A percentile compares a stretch with the other conserved stretches of the same genome.
phyloP scores from a whole-genome alignment of 257 asterid species.

The Solanum etuberosum region DNA sequence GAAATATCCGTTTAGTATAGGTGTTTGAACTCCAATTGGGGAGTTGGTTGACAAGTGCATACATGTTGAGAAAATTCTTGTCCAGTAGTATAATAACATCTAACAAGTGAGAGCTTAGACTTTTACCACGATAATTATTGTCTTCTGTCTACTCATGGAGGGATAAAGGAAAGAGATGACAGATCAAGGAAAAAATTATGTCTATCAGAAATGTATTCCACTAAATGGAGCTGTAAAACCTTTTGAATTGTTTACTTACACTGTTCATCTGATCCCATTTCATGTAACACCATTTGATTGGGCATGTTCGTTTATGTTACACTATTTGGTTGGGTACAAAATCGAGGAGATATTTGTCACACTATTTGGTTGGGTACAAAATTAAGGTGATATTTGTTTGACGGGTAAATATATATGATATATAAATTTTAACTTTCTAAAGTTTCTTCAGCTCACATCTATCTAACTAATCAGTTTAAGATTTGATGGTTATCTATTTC shows the following conservation, averaged over 20 bases:
- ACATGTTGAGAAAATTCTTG: neutral
- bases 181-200: neutral
- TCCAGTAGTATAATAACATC: neutral
- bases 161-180: neutral
- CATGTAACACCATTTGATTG: neutral
- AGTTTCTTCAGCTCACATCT: neutral
- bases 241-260: neutral
- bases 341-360: neutral
- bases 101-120: neutral
- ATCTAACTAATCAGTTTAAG: neutral
- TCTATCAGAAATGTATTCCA: neutral
- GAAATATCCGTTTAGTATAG: neutral
- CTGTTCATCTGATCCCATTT: neutral
- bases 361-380: neutral
- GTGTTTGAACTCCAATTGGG: neutral
- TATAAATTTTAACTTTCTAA: neutral
- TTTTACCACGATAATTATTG: neutral
- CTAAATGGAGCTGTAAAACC: neutral
- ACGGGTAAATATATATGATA: neutral
- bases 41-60: neutral
- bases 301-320: neutral
- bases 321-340: neutral
- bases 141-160: neutral
- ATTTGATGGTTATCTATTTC: neutral
- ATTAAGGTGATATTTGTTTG: neutral